Percentiles rank a stretch among this genome's conserved stretches.
Evolutionary conservation across 306 rosid species (phyloP).

Genomic region (Vigna mungo): DNA sequence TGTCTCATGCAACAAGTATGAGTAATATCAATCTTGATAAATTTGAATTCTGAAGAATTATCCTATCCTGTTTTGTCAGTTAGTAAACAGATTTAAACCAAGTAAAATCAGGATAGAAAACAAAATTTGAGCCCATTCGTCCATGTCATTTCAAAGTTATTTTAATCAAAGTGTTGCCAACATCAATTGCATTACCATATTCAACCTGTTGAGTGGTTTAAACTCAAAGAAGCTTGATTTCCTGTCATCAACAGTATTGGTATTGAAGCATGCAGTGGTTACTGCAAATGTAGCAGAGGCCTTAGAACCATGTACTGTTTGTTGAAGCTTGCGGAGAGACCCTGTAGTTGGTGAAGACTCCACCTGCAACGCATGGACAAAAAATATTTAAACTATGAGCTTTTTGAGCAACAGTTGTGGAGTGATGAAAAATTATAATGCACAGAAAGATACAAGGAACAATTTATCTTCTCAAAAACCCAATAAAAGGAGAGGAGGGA

Average conservation of each 20-base stretch:
- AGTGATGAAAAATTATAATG: conserved; percentile 23
- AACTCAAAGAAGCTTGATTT: conserved; percentile 80
- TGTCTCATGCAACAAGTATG: conserved; percentile 1
- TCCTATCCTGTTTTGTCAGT: conserved; percentile 8
- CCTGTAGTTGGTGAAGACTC: conserved; percentile 99
- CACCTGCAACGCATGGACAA: conserved; percentile 65
- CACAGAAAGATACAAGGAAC: not conserved
- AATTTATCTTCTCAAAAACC: conserved; percentile 12
- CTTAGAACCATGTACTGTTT: conserved; percentile 56
- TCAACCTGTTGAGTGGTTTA: conserved; percentile 60
- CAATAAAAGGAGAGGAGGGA: not conserved
- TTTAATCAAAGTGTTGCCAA: conserved; percentile 16
- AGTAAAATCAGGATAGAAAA: conserved; percentile 10
- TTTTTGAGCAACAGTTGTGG: conserved; percentile 34
- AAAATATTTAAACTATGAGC: conserved; percentile 36
- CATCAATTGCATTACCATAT: conserved; percentile 66
- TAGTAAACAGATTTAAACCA: conserved; percentile 18
- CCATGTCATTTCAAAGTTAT: conserved; percentile 20
- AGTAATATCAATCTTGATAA: not conserved
- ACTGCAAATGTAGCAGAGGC: conserved; percentile 57
- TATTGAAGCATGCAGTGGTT: conserved; percentile 58
- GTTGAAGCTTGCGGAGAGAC: conserved; percentile 70
- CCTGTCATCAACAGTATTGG: conserved; percentile 55
- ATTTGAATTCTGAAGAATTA: conserved; percentile 12
- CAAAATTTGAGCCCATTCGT: not conserved